Evolutionary conservation across 768 basidiomycete genomes (phyloP).

Genomic region (Trametes cingulata): DNA sequence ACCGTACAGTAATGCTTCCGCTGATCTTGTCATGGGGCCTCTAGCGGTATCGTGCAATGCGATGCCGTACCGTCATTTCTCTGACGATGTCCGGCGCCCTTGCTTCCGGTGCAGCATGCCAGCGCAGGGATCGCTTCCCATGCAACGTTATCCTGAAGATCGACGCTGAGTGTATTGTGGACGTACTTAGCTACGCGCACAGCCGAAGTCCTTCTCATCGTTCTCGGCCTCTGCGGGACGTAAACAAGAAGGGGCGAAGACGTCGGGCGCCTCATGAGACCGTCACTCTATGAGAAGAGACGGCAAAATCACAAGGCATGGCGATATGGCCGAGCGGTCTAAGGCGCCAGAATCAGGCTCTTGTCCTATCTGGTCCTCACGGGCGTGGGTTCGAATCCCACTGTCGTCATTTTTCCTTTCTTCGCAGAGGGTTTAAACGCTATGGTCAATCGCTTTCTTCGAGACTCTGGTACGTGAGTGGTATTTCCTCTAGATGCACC

Average conservation of each 20-base stretch:
- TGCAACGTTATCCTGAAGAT: background rate
- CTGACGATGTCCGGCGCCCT: conserved; percentile 3
- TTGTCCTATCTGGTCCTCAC: conserved; percentile 40
- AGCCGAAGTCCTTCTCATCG: background rate
- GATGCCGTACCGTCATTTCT: background rate
- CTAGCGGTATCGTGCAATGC: background rate
- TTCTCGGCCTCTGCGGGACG: background rate
- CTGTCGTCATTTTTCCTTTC: conserved; percentile 25
- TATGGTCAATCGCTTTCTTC: no score
- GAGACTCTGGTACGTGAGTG: no score
- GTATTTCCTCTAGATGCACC: no score
- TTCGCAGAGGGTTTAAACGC: no score
- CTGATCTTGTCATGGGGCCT: conserved; percentile 7
- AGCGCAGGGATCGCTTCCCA: background rate
- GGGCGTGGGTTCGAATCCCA: conserved; percentile 56
- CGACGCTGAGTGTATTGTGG: no score
- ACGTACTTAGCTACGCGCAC: no score
- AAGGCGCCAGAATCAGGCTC: conserved; percentile 66
- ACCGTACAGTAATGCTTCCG: conserved; percentile 5
- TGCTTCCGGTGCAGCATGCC: background rate
- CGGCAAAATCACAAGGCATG: conserved; percentile 11
- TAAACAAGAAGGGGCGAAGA: background rate
- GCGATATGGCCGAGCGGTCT: conserved; percentile 86
- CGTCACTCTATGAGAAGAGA: background rate
- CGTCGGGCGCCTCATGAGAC: background rate